phyloP scores from a whole-genome alignment of 805 yeast genomes.

The Kodamaea sagamina region DNA sequence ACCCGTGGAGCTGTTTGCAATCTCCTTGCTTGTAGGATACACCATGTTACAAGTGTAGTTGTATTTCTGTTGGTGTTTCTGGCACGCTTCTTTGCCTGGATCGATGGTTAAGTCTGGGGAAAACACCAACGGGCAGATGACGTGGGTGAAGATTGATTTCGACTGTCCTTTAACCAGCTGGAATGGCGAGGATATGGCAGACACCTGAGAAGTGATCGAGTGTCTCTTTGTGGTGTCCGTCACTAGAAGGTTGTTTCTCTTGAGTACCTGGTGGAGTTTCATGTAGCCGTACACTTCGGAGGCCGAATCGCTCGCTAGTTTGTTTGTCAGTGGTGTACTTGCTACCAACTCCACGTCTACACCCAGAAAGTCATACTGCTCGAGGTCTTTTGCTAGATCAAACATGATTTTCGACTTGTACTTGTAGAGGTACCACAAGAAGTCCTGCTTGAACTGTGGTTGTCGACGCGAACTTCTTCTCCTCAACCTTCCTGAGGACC shows the following conservation, averaged over 20 bases:
- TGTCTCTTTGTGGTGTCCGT: conserved; percentile 18
- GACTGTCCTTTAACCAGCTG: conserved; percentile 23
- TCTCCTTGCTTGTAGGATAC: conserved; percentile 46
- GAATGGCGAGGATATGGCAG: conserved; percentile 53
- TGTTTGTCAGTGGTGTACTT: conserved; percentile 52
- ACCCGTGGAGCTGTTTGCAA: conserved; percentile 46
- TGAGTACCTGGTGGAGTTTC: conserved; percentile 43
- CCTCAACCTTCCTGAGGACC: conserved; percentile 55
- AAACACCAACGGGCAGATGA: conserved; percentile 48
- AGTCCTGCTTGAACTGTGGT: conserved; percentile 45
- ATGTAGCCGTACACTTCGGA: conserved; percentile 50
- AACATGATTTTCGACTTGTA: conserved; percentile 38
- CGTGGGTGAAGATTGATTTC: conserved; percentile 48
- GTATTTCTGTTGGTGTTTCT: conserved; percentile 23
- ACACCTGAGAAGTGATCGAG: conserved; percentile 45
- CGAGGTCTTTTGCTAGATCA: conserved; percentile 30
- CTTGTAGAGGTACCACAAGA: conserved; percentile 45
- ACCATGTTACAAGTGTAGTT: conserved; percentile 40
- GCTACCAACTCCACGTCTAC: conserved; percentile 56
- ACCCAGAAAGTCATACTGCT: conserved; percentile 43
- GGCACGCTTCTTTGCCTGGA: conserved; percentile 28
- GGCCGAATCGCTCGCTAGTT: conserved; percentile 12
- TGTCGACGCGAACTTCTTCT: conserved; percentile 1
- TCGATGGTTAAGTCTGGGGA: conserved; percentile 21
- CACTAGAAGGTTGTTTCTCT: conserved; percentile 33